A percentile compares a stretch with the other conserved stretches of the same genome.
Evolutionary conservation across 2,329 filamentous ascomycete genomes (phyloP).

Genomic region (Scedosporium boydii): DNA sequence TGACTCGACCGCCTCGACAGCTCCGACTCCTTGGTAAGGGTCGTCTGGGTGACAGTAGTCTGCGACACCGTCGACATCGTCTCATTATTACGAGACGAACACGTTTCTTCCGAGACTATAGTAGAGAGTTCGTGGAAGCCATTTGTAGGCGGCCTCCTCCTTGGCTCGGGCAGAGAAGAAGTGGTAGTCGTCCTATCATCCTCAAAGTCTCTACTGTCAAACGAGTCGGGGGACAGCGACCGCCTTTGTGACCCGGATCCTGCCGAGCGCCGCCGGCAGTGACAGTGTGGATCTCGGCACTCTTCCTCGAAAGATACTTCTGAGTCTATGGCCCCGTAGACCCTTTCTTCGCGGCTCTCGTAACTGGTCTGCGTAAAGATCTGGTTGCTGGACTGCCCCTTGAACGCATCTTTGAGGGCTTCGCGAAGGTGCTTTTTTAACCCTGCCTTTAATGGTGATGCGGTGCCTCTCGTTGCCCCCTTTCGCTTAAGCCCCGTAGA

Average conservation of each 20-base stretch:
- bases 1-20: conserved; percentile 28
- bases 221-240: conserved; percentile 9
- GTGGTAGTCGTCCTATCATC: conserved; percentile 11
- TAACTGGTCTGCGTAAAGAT: conserved; percentile 36
- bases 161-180: conserved; percentile 12
- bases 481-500: conserved; percentile 42
- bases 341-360: conserved; percentile 35
- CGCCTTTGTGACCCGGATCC: conserved; percentile 3
- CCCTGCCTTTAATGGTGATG: conserved; percentile 37
- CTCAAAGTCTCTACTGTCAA: conserved; percentile 9
- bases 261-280: neutral
- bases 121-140: conserved; percentile 48
- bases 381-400: conserved; percentile 46
- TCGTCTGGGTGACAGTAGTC: conserved; percentile 44
- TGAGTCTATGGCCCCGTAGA: conserved; percentile 13
- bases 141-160: conserved; percentile 39
- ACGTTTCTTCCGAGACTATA: conserved; percentile 42
- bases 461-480: conserved; percentile 40
- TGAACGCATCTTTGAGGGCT: conserved; percentile 51
- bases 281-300: neutral
- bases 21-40: conserved; percentile 35
- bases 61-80: conserved; percentile 38
- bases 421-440: conserved; percentile 46
- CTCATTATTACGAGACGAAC: conserved; percentile 35
- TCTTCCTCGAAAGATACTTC: conserved; percentile 17